A percentile compares a stretch with the other conserved stretches of the same genome.
Conservation (phyloP, 345 rosid species). For the Dimocarpus longan region DNA sequence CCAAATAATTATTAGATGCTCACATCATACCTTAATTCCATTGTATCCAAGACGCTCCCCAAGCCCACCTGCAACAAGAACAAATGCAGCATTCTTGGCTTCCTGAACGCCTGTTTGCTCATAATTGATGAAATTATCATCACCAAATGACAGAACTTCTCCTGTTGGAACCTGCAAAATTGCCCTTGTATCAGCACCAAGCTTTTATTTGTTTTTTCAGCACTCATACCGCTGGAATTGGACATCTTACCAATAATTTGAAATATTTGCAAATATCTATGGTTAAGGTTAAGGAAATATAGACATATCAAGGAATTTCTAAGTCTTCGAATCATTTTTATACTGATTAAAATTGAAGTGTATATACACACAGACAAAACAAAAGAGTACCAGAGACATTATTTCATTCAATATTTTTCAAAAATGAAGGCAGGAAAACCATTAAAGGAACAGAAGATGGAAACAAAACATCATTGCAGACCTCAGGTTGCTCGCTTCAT, state of each 20-base stretch:
- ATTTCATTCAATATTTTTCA: background rate
- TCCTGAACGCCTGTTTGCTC: slow-evolving; percentile 79
- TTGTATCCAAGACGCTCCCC: slow-evolving; percentile 98
- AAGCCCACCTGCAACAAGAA: slow-evolving; percentile 98
- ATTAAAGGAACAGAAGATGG: background rate
- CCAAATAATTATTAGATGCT: slow-evolving; percentile 11
- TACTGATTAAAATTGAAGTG: background rate
- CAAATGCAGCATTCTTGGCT: slow-evolving; percentile 86
- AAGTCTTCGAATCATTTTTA: background rate
- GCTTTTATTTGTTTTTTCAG: background rate
- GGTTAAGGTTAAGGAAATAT: background rate
- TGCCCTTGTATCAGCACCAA: slow-evolving; percentile 1
- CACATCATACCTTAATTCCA: slow-evolving; percentile 82
- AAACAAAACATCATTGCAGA: background rate
- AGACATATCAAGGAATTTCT: background rate
- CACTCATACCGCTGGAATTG: background rate
- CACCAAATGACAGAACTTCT: slow-evolving; percentile 65
- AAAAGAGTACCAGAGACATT: background rate
- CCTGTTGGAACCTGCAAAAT: slow-evolving; percentile 80
- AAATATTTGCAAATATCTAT: background rate
- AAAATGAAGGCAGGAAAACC: slow-evolving; percentile 5
- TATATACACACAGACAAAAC: background rate
- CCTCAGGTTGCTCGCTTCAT: background rate
- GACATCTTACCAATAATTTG: slow-evolving; percentile 8
- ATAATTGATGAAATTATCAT: slow-evolving; percentile 65